Evolutionary conservation across 148 eudicot species (phyloP).

Genomic region (Rhododendron ferrugineum): DNA sequence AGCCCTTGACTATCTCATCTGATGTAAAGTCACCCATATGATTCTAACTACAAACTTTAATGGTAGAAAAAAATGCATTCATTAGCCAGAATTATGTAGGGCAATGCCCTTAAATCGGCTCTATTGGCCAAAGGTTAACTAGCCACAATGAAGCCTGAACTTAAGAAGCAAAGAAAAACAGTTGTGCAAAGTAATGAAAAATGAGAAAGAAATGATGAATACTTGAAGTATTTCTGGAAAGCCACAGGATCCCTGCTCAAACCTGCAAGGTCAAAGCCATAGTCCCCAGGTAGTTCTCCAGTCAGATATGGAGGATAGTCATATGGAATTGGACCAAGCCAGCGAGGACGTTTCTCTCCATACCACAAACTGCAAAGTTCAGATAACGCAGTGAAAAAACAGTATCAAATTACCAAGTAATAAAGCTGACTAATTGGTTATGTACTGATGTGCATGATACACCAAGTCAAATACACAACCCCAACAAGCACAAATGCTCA

Average conservation of each 20-base stretch:
- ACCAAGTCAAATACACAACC: not conserved
- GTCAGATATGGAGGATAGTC: conserved; percentile 73
- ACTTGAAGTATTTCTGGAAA: conserved; percentile 71
- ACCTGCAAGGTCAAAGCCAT: conserved; percentile 93
- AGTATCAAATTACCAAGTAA: not conserved
- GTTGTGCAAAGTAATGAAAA: not conserved
- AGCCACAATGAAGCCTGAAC: not conserved
- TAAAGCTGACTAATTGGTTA: not conserved
- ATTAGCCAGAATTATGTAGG: not conserved
- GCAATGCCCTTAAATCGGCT: not conserved
- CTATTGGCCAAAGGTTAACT: not conserved
- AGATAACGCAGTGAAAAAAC: not conserved
- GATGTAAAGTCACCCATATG: not conserved
- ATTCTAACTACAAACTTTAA: not conserved
- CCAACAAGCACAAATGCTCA: not conserved
- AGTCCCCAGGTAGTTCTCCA: conserved; percentile 92
- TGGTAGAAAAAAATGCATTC: not conserved
- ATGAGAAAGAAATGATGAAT: conserved; percentile 15
- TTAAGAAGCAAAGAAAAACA: not conserved
- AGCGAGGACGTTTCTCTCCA: conserved; percentile 85
- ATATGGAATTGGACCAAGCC: conserved; percentile 89
- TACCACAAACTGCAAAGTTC: conserved; percentile 72
- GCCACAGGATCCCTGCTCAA: conserved; percentile 68
- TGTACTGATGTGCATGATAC: not conserved
- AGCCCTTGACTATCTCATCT: not conserved